Base-by-base conservation (phyloP, 2,329 filamentous ascomycete species). In the Colletotrichum sp. region DNA sequence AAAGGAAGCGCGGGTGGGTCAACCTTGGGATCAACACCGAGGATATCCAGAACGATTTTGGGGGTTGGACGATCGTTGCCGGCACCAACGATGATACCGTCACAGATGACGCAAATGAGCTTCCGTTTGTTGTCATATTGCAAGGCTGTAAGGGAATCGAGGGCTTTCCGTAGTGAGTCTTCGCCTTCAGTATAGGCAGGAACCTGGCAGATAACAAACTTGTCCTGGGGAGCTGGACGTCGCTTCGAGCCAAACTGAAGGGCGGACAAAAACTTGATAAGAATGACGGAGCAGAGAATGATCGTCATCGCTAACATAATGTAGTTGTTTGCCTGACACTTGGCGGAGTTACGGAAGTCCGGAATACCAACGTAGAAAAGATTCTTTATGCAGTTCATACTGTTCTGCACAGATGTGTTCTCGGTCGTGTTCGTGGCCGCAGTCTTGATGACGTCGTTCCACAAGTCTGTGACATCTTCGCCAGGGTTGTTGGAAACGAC, bases 121-220 rank as follows among this genome's bases (percentile, higher is more conserved):
- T 99, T 99, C 78, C 97, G 91, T 89, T 99, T 99, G 87, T 99
- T 98, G 86, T 99, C 97, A 81, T 99, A 99, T 80, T 98, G 94
- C 18, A 99, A 90, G 15, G 96, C 95, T 18, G 97, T 98, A 75
- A 99, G 90, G 2, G 97, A 99, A 83, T 99, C 97, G 4, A 99
- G 90, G 68, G 96, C 96, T 83, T 98, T 98, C 71, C 97, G 91
- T 10, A 99, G 88, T 6, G 96, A 96, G 81, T 99, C 97, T 88
- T 99, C 97, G 80, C 96, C 97, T 88, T 99, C 97, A 0, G 97
- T 99, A 83, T 99, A 99, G 7, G 97, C 97, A 12, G 97, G 97
- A 36, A 99, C 96, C 85, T 98, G 96, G 85, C 97, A 99, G 79
- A 99, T 99, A 80, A 99, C 96, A 81, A 99, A 99, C 84, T 99